These are phyloP conservation scores for Sphaerostilbella broomeana DNA, from an alignment of 2,329 filamentous ascomycete species.

Conservation along the genomic window DNA sequence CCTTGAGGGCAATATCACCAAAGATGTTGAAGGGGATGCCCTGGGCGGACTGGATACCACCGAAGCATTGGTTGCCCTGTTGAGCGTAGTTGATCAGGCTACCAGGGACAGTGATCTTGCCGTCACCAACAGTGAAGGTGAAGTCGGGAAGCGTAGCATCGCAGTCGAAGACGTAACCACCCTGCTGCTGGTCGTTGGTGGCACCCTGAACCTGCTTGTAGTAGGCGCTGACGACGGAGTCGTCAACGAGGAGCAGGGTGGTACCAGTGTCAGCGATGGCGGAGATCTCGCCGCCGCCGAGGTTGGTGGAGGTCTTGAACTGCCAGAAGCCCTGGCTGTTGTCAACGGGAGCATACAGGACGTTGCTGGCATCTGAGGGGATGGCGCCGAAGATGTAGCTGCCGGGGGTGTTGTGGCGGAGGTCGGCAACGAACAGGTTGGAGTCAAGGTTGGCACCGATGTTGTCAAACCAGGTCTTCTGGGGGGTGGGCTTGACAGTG, in stretches of 20 bases:
- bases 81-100: conserved; percentile 45
- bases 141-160: conserved; percentile 39
- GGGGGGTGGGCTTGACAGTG: conserved; percentile 32
- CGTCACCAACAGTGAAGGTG: conserved; percentile 49
- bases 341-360: conserved; percentile 58
- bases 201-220: conserved; percentile 36
- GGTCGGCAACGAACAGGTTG: conserved; percentile 59
- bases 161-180: conserved; percentile 42
- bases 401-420: conserved; percentile 47
- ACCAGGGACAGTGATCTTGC: conserved; percentile 49
- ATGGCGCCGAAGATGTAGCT: conserved; percentile 70
- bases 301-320: conserved; percentile 19
- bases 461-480: conserved; percentile 39
- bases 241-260: conserved; percentile 53
- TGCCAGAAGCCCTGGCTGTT: conserved; percentile 58
- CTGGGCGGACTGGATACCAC: conserved; percentile 56
- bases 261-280: conserved; percentile 54
- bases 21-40: conserved; percentile 46
- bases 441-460: conserved; percentile 16
- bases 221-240: conserved; percentile 42
- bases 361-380: conserved; percentile 49
- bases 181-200: conserved; percentile 29
- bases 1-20: conserved; percentile 54
- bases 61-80: conserved; percentile 52
- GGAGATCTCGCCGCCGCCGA: conserved; percentile 24